Evolutionary conservation across 2,329 filamentous ascomycete genomes (phyloP).

Genomic region (Colletotrichum acutatum): DNA sequence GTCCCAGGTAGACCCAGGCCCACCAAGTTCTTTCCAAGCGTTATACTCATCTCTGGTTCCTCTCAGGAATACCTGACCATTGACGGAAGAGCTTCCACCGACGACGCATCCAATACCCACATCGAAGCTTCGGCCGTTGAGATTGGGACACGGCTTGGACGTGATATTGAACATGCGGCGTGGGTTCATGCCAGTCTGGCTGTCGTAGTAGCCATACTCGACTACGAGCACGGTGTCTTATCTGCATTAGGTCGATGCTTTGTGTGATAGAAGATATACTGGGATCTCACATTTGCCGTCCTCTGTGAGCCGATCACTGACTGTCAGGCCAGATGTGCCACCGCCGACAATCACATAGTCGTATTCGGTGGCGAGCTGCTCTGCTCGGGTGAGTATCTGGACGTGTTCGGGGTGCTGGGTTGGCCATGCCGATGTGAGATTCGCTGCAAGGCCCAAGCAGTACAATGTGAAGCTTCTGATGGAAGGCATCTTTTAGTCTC

Average conservation of each 20-base stretch:
- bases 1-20: conserved; percentile 56
- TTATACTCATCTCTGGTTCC: conserved; percentile 53
- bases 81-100: conserved; percentile 53
- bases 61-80: conserved; percentile 50
- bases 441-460: background rate
- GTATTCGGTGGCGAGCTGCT: conserved; percentile 34
- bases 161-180: conserved; percentile 43
- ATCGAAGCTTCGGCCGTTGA: conserved; percentile 40
- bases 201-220: conserved; percentile 35
- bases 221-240: conserved; percentile 35
- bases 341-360: conserved; percentile 53
- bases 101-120: conserved; percentile 47
- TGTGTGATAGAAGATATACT: no score
- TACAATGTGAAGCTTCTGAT: background rate
- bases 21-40: conserved; percentile 56
- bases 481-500: conserved; percentile 12
- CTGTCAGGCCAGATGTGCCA: conserved; percentile 54
- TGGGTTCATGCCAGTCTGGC: conserved; percentile 38
- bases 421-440: conserved; percentile 19
- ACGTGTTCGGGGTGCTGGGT: conserved; percentile 22
- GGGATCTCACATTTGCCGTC: conserved; percentile 44
- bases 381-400: conserved; percentile 22
- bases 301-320: conserved; percentile 52
- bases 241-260: conserved; percentile 41
- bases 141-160: conserved; percentile 42